These are phyloP conservation scores for Diaporthe batatas DNA, from an alignment of 2,329 filamentous ascomycete genomes.

Conservation along the genomic window DNA sequence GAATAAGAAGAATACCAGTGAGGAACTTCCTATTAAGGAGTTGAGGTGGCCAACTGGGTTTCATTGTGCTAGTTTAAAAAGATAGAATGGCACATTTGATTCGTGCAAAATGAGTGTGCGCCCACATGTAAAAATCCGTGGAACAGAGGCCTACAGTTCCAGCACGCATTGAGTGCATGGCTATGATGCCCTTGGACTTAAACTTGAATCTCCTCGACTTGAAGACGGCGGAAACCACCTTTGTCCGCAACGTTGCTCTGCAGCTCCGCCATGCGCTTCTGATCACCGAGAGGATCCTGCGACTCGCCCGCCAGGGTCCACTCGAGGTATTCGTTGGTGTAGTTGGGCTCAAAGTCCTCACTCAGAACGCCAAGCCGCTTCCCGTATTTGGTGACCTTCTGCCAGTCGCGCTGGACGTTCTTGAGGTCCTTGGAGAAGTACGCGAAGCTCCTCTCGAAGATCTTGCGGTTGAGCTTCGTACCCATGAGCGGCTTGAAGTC, in stretches of 20 bases:
- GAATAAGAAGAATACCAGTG: not conserved
- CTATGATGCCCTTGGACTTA: not conserved
- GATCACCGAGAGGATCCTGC: slow-evolving; percentile 76
- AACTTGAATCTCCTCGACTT: slow-evolving; percentile 22
- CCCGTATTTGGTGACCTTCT: slow-evolving; percentile 82
- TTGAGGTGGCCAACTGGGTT: not conserved
- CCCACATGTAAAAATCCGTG: not conserved
- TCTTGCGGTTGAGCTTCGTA: slow-evolving; percentile 78
- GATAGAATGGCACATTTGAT: slow-evolving; percentile 10
- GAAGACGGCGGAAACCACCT: slow-evolving; percentile 72
- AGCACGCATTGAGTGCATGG: not conserved
- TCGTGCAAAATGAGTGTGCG: not conserved
- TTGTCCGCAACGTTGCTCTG: slow-evolving; percentile 75
- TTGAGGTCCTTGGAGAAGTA: slow-evolving; percentile 82
- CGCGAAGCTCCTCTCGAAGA: slow-evolving; percentile 83
- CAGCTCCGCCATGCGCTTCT: slow-evolving; percentile 79
- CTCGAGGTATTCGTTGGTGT: slow-evolving; percentile 78
- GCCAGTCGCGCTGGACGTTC: slow-evolving; percentile 82
- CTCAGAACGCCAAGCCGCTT: slow-evolving; percentile 78
- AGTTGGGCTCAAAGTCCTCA: slow-evolving; percentile 76
- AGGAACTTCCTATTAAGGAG: too few species aligned
- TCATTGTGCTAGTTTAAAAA: slow-evolving; percentile 21
- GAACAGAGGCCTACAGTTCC: not conserved
- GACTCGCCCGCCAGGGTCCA: slow-evolving; percentile 77
- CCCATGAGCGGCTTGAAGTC: slow-evolving; percentile 80